These are phyloP conservation scores for Neofusicoccum kwambonambiense DNA, from an alignment of 2,329 filamentous ascomycete genomes.

Conservation along the genomic window DNA sequence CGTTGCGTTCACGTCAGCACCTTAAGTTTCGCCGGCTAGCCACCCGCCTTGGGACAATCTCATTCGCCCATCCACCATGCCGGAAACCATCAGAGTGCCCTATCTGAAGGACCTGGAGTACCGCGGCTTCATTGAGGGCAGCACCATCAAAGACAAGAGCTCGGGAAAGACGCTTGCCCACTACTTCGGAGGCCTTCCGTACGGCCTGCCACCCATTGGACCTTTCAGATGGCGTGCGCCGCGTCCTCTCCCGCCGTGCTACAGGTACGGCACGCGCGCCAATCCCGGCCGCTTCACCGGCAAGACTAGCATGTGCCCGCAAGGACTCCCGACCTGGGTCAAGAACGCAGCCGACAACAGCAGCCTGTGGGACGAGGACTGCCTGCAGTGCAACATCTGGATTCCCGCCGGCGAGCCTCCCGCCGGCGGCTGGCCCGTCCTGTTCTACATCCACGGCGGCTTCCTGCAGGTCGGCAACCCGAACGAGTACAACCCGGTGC, in stretches of 20 bases:
- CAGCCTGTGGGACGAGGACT: constrained; percentile 51
- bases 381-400: constrained; percentile 57
- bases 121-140: constrained; percentile 51
- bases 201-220: constrained; percentile 51
- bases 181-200: constrained; percentile 57
- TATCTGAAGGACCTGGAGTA: constrained; percentile 39
- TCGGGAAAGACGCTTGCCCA: constrained; percentile 41
- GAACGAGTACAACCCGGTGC: constrained; percentile 46
- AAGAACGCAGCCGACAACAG: constrained; percentile 21
- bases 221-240: constrained; percentile 52
- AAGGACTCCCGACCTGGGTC: constrained; percentile 28
- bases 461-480: constrained; percentile 58
- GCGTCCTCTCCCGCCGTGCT: constrained; percentile 46
- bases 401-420: constrained; percentile 49
- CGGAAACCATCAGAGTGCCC: constrained; percentile 21
- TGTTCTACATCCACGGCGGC: constrained; percentile 58
- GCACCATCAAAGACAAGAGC: constrained; percentile 41
- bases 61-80: neutral
- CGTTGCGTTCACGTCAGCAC: neutral
- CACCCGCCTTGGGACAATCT: too few species aligned
- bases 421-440: constrained; percentile 54
- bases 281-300: constrained; percentile 48
- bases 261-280: constrained; percentile 51
- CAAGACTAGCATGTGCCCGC: constrained; percentile 49
- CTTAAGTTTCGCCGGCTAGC: neutral